Percentiles rank a stretch among this genome's conserved stretches.
These are phyloP conservation scores for Colletotrichum sp. DNA, from an alignment of 2,329 filamentous ascomycete species.

Conservation along the genomic window DNA sequence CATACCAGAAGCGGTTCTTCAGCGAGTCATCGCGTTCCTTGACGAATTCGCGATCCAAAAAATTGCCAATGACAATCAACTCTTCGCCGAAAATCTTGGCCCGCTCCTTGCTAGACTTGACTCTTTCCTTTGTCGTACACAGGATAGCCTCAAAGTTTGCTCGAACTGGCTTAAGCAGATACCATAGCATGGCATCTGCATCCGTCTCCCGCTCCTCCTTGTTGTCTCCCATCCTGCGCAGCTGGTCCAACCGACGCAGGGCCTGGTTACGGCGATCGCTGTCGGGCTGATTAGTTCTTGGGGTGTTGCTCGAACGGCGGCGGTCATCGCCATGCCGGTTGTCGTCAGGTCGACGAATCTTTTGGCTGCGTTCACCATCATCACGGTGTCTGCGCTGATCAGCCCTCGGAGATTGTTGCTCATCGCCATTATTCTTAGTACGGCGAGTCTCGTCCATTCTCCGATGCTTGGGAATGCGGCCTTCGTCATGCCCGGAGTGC, in stretches of 20 bases:
- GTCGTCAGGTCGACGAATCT: constrained; percentile 41
- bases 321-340: constrained; percentile 33
- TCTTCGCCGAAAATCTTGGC: constrained; percentile 66
- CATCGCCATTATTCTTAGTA: constrained; percentile 39
- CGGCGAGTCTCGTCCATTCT: constrained; percentile 46
- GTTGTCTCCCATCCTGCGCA: constrained; percentile 52
- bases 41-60: constrained; percentile 49
- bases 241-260: constrained; percentile 45
- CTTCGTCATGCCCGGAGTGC: constrained; percentile 55
- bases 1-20: constrained; percentile 26
- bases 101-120: constrained; percentile 66
- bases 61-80: constrained; percentile 66
- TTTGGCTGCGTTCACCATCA: constrained; percentile 29
- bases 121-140: constrained; percentile 65
- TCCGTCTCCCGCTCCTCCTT: constrained; percentile 52
- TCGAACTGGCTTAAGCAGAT: constrained; percentile 61
- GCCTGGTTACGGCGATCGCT: constrained; percentile 45
- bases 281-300: constrained; percentile 14
- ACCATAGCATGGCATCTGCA: constrained; percentile 53
- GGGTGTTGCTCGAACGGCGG: constrained; percentile 28
- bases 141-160: constrained; percentile 65
- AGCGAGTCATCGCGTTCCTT: constrained; percentile 41
- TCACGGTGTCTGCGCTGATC: constrained; percentile 35
- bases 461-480: constrained; percentile 47
- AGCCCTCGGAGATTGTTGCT: constrained; percentile 35